Percentiles rank a stretch among this genome's conserved stretches.
These are phyloP conservation scores for Hanseniaspora valbyensis DNA, from an alignment of 805 yeast genomes.

Conservation along the genomic window DNA sequence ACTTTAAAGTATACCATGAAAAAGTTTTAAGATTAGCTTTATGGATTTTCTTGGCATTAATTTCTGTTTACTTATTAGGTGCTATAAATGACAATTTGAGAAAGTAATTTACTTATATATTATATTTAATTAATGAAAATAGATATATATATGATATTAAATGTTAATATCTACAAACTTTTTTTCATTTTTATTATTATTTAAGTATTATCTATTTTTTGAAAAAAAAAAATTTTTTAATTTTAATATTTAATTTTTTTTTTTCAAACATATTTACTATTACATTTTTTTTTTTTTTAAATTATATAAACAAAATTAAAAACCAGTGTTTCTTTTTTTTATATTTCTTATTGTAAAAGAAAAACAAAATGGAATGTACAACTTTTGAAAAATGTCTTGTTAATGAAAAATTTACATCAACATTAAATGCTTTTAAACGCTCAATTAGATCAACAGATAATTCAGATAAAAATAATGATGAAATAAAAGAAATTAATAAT, in stretches of 20 bases:
- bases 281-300: too few species aligned
- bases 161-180: too few species aligned
- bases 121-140: too few species aligned
- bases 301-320: too few species aligned
- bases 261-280: too few species aligned
- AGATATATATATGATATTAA: neutral
- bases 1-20: constrained; percentile 8
- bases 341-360: neutral
- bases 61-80: constrained; percentile 11
- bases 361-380: neutral
- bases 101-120: neutral
- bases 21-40: constrained; percentile 11
- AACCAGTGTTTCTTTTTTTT: too few species aligned
- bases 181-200: neutral
- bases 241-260: too few species aligned
- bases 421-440: neutral
- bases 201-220: too few species aligned
- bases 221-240: too few species aligned
- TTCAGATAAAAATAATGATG: neutral
- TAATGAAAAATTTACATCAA: neutral
- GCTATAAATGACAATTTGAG: constrained; percentile 6
- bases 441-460: neutral
- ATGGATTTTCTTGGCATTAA: constrained; percentile 6
- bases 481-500: neutral
- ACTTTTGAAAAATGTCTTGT: neutral